Evolutionary conservation across 202 grass and related monocot genomes (phyloP), one percentile per base, ranked within the genome.

Genomic region (Brachypodium distachyon): DNA sequence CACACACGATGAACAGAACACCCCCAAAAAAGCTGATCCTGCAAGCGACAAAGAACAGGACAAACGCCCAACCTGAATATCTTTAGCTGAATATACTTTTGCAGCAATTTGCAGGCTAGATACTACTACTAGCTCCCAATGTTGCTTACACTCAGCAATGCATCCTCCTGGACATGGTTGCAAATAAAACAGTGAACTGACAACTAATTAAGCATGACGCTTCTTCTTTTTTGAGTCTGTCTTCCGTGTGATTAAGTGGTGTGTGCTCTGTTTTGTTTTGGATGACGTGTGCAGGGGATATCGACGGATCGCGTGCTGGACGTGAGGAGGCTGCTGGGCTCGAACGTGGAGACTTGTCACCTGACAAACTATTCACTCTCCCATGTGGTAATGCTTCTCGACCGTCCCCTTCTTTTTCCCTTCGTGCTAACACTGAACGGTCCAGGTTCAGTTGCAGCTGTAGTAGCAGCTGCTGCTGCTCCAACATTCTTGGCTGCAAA

Each of bases 301-400:
- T 96, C 96, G 16, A 99, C 92, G 33, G 96, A 99, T 67, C 91
- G 84, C 18, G 60, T 99, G 39, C 68, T 99, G 76, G 96, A 96
- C 89, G 83, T 96, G 67, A 78, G 82, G 83, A 96, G 79, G 87
- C 78, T 99, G 50, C 72, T 99, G 57, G 81, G 74, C 44, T 92
- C 87, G 5, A 91, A 96, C 56, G 90, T 91, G 70, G 87, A 93
- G 62, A 99, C 96, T n/a, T 99, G 96, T 7, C 92, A 99, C 62
- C 75, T 99, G 26, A 99, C 96, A 18, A 96, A 93, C 43, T 99
- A 96, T 75, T 93, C 96, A 42, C 82, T 99, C 71, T 84, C 84
- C 33, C 96, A 99, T 74, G 80, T 81, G 91, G 96, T 99, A 99
- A 57, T 81, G 58, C 25, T 55, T 2, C 19, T 77, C n/a, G n/a